These are phyloP conservation scores for Rhizophagus clarus DNA, from an alignment of 192 early-diverging fungal species.

Conservation along the genomic window DNA sequence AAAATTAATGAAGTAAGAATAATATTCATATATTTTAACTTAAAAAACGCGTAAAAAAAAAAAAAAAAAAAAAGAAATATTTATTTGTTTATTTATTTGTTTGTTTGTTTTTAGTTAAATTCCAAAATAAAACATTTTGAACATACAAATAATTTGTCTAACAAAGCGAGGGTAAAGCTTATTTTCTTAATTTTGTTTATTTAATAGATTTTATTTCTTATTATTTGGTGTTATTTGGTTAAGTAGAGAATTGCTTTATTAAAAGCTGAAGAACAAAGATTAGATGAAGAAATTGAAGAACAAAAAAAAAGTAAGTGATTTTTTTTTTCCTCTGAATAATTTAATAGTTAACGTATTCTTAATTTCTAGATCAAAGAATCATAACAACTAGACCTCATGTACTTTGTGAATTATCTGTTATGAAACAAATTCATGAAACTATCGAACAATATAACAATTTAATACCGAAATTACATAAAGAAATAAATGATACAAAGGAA, in stretches of 20 bases:
- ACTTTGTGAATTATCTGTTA: not conserved
- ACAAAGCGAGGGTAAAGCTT: not conserved
- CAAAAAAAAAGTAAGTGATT: not conserved
- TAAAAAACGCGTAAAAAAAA: not conserved
- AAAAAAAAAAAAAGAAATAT: not conserved
- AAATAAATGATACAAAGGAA: constrained; percentile 6
- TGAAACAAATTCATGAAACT: not conserved
- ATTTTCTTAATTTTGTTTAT: not conserved
- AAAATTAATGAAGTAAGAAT: not conserved
- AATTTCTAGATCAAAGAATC: not conserved
- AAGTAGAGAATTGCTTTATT: constrained; percentile 2
- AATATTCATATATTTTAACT: not conserved
- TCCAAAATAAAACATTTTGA: too few species aligned
- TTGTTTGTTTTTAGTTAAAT: too few species aligned
- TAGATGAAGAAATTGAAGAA: constrained; percentile 11
- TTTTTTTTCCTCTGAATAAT: too few species aligned
- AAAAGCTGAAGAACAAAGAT: constrained; percentile 20
- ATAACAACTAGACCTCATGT: not conserved
- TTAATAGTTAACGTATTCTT: not conserved
- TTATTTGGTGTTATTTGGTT: not conserved
- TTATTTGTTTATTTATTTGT: too few species aligned
- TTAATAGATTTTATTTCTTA: too few species aligned
- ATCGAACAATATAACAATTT: not conserved
- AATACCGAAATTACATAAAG: not conserved
- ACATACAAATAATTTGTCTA: not conserved